Base-by-base conservation (phyloP, 495 filamentous ascomycete species). In the Ramalina intermedia region DNA sequence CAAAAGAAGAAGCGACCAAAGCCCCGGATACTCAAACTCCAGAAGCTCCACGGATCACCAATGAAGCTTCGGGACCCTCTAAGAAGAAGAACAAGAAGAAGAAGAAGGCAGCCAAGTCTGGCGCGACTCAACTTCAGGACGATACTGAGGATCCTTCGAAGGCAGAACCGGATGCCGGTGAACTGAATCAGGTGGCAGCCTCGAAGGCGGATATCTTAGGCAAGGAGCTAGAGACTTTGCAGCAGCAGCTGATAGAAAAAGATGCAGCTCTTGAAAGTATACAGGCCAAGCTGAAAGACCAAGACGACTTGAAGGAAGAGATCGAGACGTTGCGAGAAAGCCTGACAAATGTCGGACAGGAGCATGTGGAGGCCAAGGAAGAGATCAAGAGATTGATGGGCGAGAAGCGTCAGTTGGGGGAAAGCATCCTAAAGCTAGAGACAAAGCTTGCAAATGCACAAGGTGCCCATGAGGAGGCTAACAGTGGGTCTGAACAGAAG, bases 31-130 rank as follows among this genome's bases (percentile, higher is more conserved):
- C 14, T 14, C 21, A 8, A 18, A 3, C 14, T 41, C 0, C 39
- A 23, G 39, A 41, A 21, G 33, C 33, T 4, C 24, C 37, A 18
- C 21, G 11, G 2, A 39, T 24, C 4, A 21, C 44, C 24, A 46
- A 43, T 40, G 49, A 56, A 27, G 29, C 40, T 24, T 47, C 55
- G 18, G 49, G 57, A 6, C 59, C 49, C 5, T 63, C 64, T 17
- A 87, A 82, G 62, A 91, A 87, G 69, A 94, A 85, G 59, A 91
- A 84, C 42, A 85, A 80, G 45, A 91, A 90, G 62, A 94, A 90
- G 71, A 94, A 91, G 73, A 94, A 87, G 71, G 80, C 77, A 37
- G 76, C 72, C 14, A 79, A 76, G 44, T 69, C 63, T 41, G 46
- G 62, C 18, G 16, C 26, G 1, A 46, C 47, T 14, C 51, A 53